Percentiles rank a stretch among this genome's conserved stretches.
These are phyloP conservation scores for Hapsidospora chrysogenum DNA, from an alignment of 495 filamentous ascomycete species.

Conservation along the genomic window DNA sequence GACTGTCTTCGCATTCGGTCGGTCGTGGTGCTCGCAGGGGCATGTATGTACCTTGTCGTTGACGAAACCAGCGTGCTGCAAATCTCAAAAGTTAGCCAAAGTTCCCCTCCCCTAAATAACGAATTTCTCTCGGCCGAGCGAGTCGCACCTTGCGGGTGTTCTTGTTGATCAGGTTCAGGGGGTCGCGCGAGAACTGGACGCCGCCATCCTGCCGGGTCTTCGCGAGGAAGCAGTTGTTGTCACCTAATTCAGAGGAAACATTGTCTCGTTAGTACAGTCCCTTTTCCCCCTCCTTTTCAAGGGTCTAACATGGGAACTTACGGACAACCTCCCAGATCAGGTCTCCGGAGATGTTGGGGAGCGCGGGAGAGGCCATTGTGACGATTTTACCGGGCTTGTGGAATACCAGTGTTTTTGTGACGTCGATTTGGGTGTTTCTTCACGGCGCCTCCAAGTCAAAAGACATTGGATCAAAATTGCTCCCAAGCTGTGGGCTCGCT, in stretches of 20 bases:
- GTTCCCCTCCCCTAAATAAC: background rate
- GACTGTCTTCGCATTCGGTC: background rate
- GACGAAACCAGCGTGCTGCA: conserved; percentile 75
- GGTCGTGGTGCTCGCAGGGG: background rate
- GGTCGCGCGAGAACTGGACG: conserved; percentile 81
- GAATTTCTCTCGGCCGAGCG: background rate
- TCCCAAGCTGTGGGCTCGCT: conserved; percentile 26
- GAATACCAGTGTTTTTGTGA: conserved; percentile 13
- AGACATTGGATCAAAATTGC: background rate
- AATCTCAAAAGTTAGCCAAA: conserved; percentile 16
- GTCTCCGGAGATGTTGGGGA: conserved; percentile 58
- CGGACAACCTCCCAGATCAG: conserved; percentile 83
- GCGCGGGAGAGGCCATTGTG: conserved; percentile 23
- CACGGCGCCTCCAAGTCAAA: background rate
- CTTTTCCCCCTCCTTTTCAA: background rate
- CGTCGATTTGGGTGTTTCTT: conserved; percentile 4
- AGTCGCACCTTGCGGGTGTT: conserved; percentile 71
- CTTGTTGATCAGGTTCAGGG: conserved; percentile 78
- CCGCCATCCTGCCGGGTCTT: conserved; percentile 66
- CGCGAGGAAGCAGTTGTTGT: conserved; percentile 70
- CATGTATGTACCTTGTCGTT: conserved; percentile 91
- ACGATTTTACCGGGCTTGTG: conserved; percentile 14
- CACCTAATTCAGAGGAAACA: conserved; percentile 31
- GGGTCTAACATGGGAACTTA: conserved; percentile 43
- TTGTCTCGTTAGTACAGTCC: background rate